Conservation (phyloP, 257 asterid species). For the Nicotiana tomentosiformis region DNA sequence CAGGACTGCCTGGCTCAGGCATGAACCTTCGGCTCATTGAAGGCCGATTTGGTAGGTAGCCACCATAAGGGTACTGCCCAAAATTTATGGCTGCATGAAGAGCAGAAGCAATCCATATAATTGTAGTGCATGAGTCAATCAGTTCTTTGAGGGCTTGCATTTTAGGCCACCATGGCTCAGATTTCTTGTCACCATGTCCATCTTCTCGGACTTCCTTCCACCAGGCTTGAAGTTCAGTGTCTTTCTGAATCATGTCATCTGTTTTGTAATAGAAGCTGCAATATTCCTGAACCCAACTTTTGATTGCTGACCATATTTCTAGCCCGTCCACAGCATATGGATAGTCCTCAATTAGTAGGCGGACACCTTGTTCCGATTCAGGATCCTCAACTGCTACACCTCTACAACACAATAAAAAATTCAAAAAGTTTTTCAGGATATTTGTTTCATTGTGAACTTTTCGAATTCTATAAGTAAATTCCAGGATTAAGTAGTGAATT, state of each 20-base stretch:
- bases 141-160: conserved; percentile 64
- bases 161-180: conserved; percentile 74
- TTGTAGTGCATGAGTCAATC: conserved; percentile 55
- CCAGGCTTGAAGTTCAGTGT: conserved; percentile 69
- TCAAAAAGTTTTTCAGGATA: neutral
- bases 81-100: conserved; percentile 79
- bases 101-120: conserved; percentile 84
- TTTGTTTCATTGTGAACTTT: neutral
- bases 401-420: conserved; percentile 18
- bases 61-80: conserved; percentile 72
- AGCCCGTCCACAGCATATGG: conserved; percentile 89
- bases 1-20: conserved; percentile 52
- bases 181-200: conserved; percentile 69
- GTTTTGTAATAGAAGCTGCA: conserved; percentile 57
- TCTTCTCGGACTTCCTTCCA: conserved; percentile 71
- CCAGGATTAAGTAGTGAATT: neutral
- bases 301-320: conserved; percentile 75
- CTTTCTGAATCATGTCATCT: conserved; percentile 42
- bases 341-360: conserved; percentile 61
- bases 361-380: conserved; percentile 49
- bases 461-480: neutral
- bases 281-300: conserved; percentile 66
- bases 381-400: conserved; percentile 63
- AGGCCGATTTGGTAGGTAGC: conserved; percentile 70
- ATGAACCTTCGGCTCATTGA: conserved; percentile 63